Evolutionary conservation across 257 asterid genomes (phyloP).

Genomic region (Plantago major): DNA sequence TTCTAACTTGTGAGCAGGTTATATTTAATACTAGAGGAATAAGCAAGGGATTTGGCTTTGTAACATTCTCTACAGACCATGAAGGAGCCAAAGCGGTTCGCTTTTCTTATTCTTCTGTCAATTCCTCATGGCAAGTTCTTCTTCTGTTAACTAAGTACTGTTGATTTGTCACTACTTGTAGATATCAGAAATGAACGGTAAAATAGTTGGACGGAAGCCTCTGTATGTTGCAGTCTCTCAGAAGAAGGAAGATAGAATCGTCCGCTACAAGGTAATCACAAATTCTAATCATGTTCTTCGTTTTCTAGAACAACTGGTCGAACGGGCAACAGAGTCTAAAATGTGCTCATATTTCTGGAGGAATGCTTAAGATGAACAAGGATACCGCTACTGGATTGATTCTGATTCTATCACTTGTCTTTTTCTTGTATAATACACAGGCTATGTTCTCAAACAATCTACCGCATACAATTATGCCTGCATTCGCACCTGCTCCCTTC

Average conservation of each 20-base stretch:
- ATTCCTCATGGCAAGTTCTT: no score
- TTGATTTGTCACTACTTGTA: slow-evolving; percentile 14
- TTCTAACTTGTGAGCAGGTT: slow-evolving; percentile 31
- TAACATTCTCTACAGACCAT: slow-evolving; percentile 48
- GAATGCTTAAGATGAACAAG: no score
- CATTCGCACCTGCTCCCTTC: slow-evolving; percentile 45
- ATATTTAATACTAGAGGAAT: slow-evolving; percentile 46
- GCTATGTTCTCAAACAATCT: slow-evolving; percentile 42
- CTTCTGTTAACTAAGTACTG: no score
- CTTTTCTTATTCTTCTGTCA: neutral
- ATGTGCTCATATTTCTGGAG: no score
- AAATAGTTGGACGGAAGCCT: slow-evolving; percentile 56
- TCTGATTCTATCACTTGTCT: no score
- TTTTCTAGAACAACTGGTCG: no score
- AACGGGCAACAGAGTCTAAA: no score
- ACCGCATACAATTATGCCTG: slow-evolving; percentile 29
- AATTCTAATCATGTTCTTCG: no score
- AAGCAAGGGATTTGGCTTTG: slow-evolving; percentile 66
- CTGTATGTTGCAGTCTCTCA: slow-evolving; percentile 69
- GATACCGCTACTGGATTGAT: no score
- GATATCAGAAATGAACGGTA: slow-evolving; percentile 65
- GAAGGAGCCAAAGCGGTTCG: slow-evolving; percentile 52
- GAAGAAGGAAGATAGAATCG: slow-evolving; percentile 61
- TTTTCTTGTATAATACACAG: slow-evolving; percentile 31
- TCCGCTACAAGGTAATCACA: slow-evolving; percentile 50